Base-by-base conservation (phyloP, 306 rosid species). In the Potentilla sterilis region DNA sequence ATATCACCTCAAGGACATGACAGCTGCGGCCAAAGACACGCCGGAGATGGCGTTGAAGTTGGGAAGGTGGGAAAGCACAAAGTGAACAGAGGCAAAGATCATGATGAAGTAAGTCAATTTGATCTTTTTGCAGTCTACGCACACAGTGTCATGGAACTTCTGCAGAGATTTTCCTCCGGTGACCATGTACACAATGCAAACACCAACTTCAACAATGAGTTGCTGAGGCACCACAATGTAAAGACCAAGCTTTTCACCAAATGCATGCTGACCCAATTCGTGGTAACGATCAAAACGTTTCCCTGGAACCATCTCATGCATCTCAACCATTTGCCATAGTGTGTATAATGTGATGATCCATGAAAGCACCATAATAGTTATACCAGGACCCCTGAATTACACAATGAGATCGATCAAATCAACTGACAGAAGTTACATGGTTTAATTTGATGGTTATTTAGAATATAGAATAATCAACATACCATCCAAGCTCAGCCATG, bases 381-480 rank as follows among this genome's bases (percentile, higher is more conserved):
- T 96, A 7, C 98, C 98, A 12, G 98, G 98, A 51, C 96, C 98
- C 98, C 98, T 93, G 83, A 68, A 75, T 41, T 22, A 28, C 41
- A 62, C 22, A 62, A 62, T 62, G 41, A 34, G 11, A 62, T 62
- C 4, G 34, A 34, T 7, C 21, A 37, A 34, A 7, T 62, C 34
- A 57, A 10, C 63, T 4, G 24, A 62, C 43, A 62, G n/a, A 13
- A 62, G 42, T 15, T 34, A 49, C 21, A 18, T 8, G 4, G 43
- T 14, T 61, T 6, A 34, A 34, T 59, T 11, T 59, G 38, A 13
- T 24, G 38, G 12, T 62, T 62, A 58, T 22, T 3, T 32, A 14
- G 41, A 62, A 62, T 34, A 34, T 28, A 34, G 43, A 62, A 8
- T 16, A 14, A 7, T 38, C 8, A 19, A 38, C 85, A 11, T 47